These are phyloP conservation scores for Aspergillus ochraceus DNA, from an alignment of 2,329 filamentous ascomycete genomes.

Conservation along the genomic window DNA sequence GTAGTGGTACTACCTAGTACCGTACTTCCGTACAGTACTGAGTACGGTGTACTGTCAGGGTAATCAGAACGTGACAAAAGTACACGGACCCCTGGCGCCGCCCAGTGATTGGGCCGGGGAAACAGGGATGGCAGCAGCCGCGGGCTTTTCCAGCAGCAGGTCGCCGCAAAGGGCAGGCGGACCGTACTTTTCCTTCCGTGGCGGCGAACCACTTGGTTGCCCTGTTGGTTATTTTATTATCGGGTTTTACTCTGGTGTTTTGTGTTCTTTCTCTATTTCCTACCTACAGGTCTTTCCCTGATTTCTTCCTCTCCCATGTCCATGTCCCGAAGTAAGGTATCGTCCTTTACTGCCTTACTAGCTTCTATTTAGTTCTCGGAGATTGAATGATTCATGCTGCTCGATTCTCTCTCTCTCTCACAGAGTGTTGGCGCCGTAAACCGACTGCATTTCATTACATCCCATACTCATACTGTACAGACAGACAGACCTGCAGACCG, in stretches of 20 bases:
- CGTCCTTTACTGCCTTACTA: not conserved
- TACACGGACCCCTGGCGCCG: conserved; percentile 23
- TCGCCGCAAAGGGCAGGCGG: conserved; percentile 36
- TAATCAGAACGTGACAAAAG: conserved; percentile 29
- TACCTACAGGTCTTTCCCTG: not conserved
- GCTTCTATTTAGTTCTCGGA: not conserved
- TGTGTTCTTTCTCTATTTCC: conserved; percentile 1
- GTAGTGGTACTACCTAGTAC: not conserved
- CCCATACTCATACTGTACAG: not conserved
- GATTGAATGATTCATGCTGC: not conserved
- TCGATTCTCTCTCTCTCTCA: not conserved
- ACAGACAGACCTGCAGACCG: not conserved
- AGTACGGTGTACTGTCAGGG: not conserved
- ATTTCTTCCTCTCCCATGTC: conserved; percentile 1
- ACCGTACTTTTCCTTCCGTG: conserved; percentile 16
- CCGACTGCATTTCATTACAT: not conserved
- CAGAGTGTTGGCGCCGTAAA: not conserved
- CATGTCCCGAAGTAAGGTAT: not conserved
- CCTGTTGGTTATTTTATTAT: conserved; percentile 11
- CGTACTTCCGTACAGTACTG: too few relatives aligned
- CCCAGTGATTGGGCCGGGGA: conserved; percentile 35
- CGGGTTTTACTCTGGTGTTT: not conserved
- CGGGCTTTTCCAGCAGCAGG: conserved; percentile 29
- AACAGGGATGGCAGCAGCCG: conserved; percentile 29
- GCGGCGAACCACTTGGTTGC: conserved; percentile 21